These are phyloP conservation scores for Septoria linicola DNA, from an alignment of 2,329 filamentous ascomycete species.

Conservation along the genomic window DNA sequence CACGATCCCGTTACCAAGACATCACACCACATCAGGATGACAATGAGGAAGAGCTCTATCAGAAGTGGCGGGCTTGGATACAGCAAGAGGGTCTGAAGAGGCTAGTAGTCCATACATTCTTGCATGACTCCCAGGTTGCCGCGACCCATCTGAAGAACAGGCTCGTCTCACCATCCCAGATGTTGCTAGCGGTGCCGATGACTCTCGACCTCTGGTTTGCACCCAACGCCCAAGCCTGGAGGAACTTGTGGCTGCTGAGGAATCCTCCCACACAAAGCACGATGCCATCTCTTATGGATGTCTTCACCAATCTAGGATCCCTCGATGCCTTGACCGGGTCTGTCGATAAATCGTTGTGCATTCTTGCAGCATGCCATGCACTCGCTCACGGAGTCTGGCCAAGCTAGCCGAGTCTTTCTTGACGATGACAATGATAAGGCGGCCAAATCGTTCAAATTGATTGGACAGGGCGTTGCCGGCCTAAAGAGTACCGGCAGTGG, in stretches of 20 bases:
- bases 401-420: conserved; percentile 36
- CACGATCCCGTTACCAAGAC: conserved; percentile 29
- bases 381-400: conserved; percentile 50
- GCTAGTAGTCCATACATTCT: conserved; percentile 62
- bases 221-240: conserved; percentile 62
- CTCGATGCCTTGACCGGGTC: conserved; percentile 47
- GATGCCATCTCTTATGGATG: conserved; percentile 53
- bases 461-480: conserved; percentile 56
- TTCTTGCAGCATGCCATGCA: conserved; percentile 62
- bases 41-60: conserved; percentile 55
- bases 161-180: conserved; percentile 64
- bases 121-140: conserved; percentile 64
- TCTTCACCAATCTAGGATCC: conserved; percentile 22
- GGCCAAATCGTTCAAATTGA: conserved; percentile 57
- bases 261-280: conserved; percentile 34
- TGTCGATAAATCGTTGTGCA: conserved; percentile 53
- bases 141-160: conserved; percentile 64
- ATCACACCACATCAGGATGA: conserved; percentile 53
- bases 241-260: conserved; percentile 52
- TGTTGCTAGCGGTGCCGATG: conserved; percentile 63
- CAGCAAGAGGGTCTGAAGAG: conserved; percentile 65
- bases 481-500: conserved; percentile 10
- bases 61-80: conserved; percentile 65
- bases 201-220: conserved; percentile 64
- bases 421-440: conserved; percentile 59